phyloP scores from a whole-genome alignment of 2,329 filamentous ascomycete species.

The Pseudopyrenochaeta lycopersici region DNA sequence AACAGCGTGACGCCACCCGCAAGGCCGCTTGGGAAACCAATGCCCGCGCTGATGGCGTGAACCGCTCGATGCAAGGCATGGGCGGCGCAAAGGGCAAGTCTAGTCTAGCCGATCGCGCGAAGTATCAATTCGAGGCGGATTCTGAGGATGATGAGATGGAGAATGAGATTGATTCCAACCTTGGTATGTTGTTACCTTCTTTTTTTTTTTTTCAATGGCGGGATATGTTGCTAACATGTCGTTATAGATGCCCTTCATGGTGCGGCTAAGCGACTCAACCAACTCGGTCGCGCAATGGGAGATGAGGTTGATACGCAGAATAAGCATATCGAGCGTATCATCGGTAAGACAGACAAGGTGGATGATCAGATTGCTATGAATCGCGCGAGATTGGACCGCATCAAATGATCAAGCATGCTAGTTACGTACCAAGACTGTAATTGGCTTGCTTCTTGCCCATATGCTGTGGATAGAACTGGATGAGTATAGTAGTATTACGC shows the following conservation, averaged over 20 bases:
- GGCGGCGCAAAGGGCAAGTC: constrained; percentile 23
- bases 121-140: constrained; percentile 47
- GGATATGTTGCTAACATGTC: not conserved
- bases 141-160: constrained; percentile 71
- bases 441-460: too few relatives aligned
- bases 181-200: constrained; percentile 53
- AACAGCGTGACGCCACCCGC: constrained; percentile 64
- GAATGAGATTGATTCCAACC: constrained; percentile 51
- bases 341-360: constrained; percentile 84
- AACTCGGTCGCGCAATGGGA: constrained; percentile 76
- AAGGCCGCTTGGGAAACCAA: constrained; percentile 57
- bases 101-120: constrained; percentile 44
- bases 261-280: constrained; percentile 75
- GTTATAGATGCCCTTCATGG: constrained; percentile 62
- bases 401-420: constrained; percentile 56
- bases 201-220: too few relatives aligned
- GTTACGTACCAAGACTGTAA: too few relatives aligned
- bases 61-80: constrained; percentile 21
- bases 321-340: constrained; percentile 78
- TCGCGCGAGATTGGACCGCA: constrained; percentile 73
- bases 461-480: too few relatives aligned
- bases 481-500: too few relatives aligned
- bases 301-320: constrained; percentile 81
- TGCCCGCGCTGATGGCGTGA: constrained; percentile 34
- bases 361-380: constrained; percentile 80